Percentiles rank a stretch among this genome's conserved stretches.
Conservation (phyloP, 176 grass and related monocot genomes). For the Avena atlantica region DNA sequence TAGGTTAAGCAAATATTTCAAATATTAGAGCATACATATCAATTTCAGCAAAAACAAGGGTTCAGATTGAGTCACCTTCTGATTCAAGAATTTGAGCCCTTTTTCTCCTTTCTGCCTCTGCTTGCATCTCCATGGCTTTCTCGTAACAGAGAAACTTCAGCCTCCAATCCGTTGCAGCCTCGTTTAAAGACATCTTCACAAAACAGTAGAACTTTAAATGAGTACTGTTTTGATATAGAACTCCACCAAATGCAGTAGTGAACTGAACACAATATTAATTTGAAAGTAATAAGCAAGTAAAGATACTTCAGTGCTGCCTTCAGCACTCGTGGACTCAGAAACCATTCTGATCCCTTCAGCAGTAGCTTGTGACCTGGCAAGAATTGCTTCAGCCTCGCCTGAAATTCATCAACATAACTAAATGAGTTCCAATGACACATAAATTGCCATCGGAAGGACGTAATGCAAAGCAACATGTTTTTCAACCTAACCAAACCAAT, state of each 20-base stretch:
- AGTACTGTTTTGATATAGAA: neutral
- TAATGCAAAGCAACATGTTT: slow-evolving; percentile 5
- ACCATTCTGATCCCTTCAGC: slow-evolving; percentile 71
- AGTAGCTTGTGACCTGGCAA: slow-evolving; percentile 79
- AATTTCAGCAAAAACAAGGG: too few relatives aligned
- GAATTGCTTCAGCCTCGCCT: slow-evolving; percentile 87
- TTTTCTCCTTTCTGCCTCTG: too few relatives aligned
- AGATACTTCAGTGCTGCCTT: slow-evolving; percentile 73
- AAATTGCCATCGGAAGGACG: too few relatives aligned
- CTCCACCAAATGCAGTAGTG: neutral
- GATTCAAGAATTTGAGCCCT: too few relatives aligned
- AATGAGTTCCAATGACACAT: neutral
- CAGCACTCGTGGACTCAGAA: slow-evolving; percentile 63
- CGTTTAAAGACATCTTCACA: slow-evolving; percentile 76
- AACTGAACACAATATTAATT: neutral
- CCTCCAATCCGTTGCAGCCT: slow-evolving; percentile 75
- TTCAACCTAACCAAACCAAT: slow-evolving; percentile 2
- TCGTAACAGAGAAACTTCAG: slow-evolving; percentile 91
- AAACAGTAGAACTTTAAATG: too few relatives aligned
- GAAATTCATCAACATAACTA: slow-evolving; percentile 30
- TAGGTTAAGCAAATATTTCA: too few relatives aligned
- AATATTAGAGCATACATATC: too few relatives aligned
- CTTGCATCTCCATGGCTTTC: slow-evolving; percentile 28
- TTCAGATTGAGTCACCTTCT: too few relatives aligned
- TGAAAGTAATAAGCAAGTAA: neutral